phyloP scores from a whole-genome alignment of 345 rosid species.

The Mangifera indica region DNA sequence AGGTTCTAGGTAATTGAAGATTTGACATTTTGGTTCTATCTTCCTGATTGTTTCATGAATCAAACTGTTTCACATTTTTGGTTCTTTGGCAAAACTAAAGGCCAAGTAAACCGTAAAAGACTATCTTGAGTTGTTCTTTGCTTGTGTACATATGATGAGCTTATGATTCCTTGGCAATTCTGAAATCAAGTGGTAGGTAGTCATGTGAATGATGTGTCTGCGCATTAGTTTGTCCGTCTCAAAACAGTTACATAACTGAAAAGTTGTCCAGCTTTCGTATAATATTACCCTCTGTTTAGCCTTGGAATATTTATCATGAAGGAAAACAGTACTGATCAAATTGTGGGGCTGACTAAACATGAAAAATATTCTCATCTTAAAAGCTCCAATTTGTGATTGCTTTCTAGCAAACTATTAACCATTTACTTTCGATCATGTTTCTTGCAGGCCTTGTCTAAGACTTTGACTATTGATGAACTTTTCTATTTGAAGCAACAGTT shows the following conservation, averaged over 20 bases:
- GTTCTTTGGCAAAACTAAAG: background rate
- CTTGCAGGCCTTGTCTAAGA: slow-evolving; percentile 83
- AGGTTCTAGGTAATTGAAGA: background rate
- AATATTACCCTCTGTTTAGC: background rate
- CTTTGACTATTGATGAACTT: slow-evolving; percentile 61
- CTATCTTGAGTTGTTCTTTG: background rate
- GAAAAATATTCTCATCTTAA: background rate
- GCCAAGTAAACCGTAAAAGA: background rate
- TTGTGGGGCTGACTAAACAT: background rate
- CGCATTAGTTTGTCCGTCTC: no score
- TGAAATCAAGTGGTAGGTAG: background rate
- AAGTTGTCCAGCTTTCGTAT: background rate
- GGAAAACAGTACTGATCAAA: background rate
- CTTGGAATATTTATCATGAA: background rate
- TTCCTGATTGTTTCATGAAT: background rate
- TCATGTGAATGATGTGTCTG: background rate
- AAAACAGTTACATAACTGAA: background rate
- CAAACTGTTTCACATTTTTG: background rate
- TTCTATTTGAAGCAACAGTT: slow-evolving; percentile 73
- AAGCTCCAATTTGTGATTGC: background rate
- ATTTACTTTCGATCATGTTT: slow-evolving; percentile 12
- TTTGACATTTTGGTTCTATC: background rate
- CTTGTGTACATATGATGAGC: background rate
- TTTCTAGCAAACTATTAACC: background rate
- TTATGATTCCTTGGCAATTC: background rate